Conservation (phyloP, 73 alveolate species). For the Symbiodinium natans region DNA sequence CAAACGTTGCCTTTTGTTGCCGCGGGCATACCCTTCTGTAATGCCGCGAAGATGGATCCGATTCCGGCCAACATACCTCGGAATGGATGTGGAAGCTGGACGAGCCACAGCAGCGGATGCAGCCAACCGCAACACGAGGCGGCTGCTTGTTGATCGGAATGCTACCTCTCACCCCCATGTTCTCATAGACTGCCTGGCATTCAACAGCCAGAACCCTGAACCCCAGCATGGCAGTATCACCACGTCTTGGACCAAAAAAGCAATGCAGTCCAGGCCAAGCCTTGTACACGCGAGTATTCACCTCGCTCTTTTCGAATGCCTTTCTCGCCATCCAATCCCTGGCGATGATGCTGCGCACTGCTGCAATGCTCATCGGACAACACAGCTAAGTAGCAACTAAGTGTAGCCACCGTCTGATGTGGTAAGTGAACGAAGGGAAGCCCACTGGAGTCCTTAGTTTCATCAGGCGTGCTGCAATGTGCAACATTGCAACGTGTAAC, state of each 20-base stretch:
- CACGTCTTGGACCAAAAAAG: background rate
- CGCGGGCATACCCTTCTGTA: conserved; percentile 75
- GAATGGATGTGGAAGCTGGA: background rate
- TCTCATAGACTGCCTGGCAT: conserved; percentile 62
- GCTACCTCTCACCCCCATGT: conserved; percentile 78
- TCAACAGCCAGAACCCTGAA: background rate
- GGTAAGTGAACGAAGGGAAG: conserved; percentile 63
- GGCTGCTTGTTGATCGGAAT: conserved; percentile 63
- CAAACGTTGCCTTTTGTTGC: conserved; percentile 51
- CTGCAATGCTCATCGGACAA: background rate
- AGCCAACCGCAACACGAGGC: conserved; percentile 20
- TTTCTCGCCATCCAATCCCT: conserved; percentile 91
- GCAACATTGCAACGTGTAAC: background rate
- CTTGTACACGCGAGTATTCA: conserved; percentile 86
- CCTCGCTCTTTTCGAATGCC: conserved; percentile 86
- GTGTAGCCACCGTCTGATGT: conserved; percentile 21
- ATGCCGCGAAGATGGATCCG: conserved; percentile 84
- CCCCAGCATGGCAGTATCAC: too few relatives aligned
- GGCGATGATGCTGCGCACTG: background rate
- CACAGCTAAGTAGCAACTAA: background rate
- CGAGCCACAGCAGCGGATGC: too few relatives aligned
- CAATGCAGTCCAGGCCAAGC: background rate
- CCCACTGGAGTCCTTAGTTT: conserved; percentile 62
- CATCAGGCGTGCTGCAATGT: too few relatives aligned
- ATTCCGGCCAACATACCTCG: conserved; percentile 87